Evolutionary conservation across 2,329 filamentous ascomycete species (phyloP), one percentile per base, ranked within the genome.

Genomic region (Cladosporium sp.): DNA sequence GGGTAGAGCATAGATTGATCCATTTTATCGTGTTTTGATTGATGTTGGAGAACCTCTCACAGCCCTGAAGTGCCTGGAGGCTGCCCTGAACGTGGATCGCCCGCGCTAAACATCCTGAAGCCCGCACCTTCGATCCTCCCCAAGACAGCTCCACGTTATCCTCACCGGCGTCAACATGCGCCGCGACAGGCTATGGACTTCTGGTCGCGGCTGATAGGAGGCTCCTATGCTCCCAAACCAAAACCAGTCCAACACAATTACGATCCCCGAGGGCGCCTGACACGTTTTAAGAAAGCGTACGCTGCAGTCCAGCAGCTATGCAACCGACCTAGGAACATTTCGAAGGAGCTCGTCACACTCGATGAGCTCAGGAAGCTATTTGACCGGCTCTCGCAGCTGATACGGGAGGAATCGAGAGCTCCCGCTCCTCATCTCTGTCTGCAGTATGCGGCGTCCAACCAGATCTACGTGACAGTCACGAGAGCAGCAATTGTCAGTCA

Each of bases 391-490:
- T 83, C 82, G 60, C 76, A 78, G 65, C 87, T 96, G 67, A 86
- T 97, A 64, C 88, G 85, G 76, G 92, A 97, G 76, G 93, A 97
- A 76, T 90, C 89, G 61, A 88, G 92, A 65, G 87, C 91, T 43
- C 91, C 92, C 5, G 83, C 92, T 25, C 93, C 93, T 6, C 93
- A 97, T 74, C 89, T 92, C 3, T 99, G 94, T 76, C 89, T 97
- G 38, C 83, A 88, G 67, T 97, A 93, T 75, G 89, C 90, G 60
- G 86, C 91, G 37, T 84, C 86, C 56, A 90, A 92, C 66, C 90
- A 96, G 72, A 89, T 97, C 54, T 99, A 96, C 73, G 86, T 91
- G 4, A 88, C 90, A 12, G 87, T 97, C 63, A 89, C 90, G 63
- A 92, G 96, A 76, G 92, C 97, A 66, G 92, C 92, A 2, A 86